Evolutionary conservation across 2,329 filamentous ascomycete genomes (phyloP).

Genomic region (Neofusicoccum ribis): DNA sequence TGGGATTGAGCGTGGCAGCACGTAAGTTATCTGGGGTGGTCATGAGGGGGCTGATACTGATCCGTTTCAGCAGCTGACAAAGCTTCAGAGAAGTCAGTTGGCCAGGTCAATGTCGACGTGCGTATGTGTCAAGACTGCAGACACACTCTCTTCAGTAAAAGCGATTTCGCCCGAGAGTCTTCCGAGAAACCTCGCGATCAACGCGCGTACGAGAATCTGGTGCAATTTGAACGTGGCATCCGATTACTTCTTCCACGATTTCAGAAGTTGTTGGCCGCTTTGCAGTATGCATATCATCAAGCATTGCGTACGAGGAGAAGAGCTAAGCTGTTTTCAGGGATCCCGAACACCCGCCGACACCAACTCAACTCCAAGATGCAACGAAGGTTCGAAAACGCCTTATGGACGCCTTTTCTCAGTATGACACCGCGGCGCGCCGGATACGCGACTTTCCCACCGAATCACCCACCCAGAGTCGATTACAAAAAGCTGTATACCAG

Average conservation of each 20-base stretch:
- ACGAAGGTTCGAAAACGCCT: conserved; percentile 86
- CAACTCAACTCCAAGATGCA: conserved; percentile 77
- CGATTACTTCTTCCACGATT: conserved; percentile 78
- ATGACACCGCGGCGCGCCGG: conserved; percentile 76
- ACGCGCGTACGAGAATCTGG: conserved; percentile 77
- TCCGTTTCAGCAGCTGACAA: conserved; percentile 29
- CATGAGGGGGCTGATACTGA: conserved; percentile 11
- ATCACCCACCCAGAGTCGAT: conserved; percentile 68
- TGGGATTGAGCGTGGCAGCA: conserved; percentile 74
- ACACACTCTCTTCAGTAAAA: conserved; percentile 67
- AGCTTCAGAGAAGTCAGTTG: conserved; percentile 44
- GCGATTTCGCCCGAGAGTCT: conserved; percentile 74
- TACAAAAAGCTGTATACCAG: conserved; percentile 81
- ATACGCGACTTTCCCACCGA: conserved; percentile 76
- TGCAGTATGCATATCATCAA: conserved; percentile 57
- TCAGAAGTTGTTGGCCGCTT: conserved; percentile 69
- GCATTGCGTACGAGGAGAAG: neutral
- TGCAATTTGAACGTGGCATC: conserved; percentile 87
- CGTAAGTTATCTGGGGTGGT: conserved; percentile 45
- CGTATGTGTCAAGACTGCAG: conserved; percentile 92
- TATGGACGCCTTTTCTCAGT: conserved; percentile 86
- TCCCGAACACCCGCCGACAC: conserved; percentile 63
- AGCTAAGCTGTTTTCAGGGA: conserved; percentile 41
- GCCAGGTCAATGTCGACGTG: conserved; percentile 72
- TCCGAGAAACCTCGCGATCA: conserved; percentile 70